Percentiles rank a stretch among this genome's conserved stretches.
These are phyloP conservation scores for Glonium stellatum DNA, from an alignment of 495 filamentous ascomycete genomes.

Conservation along the genomic window DNA sequence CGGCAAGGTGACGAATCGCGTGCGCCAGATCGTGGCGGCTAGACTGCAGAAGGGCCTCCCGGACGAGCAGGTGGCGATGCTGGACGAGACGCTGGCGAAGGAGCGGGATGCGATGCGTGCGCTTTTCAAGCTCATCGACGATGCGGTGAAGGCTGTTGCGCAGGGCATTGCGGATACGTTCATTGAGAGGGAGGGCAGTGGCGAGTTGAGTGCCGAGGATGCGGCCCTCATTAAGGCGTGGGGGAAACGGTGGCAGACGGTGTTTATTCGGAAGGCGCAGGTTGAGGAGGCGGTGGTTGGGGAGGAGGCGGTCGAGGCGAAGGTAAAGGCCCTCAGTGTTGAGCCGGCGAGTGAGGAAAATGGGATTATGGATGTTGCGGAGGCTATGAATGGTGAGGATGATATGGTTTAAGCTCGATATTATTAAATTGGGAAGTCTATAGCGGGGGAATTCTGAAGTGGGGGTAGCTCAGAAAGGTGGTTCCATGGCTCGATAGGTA, in stretches of 20 bases:
- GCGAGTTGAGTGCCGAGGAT: constrained; percentile 44
- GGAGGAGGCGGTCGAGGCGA: constrained; percentile 30
- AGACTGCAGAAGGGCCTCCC: constrained; percentile 48
- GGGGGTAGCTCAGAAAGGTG: too few relatives aligned
- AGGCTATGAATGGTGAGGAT: background rate
- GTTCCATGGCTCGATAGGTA: too few relatives aligned
- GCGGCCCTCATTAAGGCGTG: constrained; percentile 62
- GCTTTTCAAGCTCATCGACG: constrained; percentile 74
- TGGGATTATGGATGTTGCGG: background rate
- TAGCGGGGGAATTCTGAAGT: too few relatives aligned
- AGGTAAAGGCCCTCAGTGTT: constrained; percentile 20
- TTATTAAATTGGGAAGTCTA: background rate
- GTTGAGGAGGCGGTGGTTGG: constrained; percentile 66
- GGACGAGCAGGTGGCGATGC: constrained; percentile 52
- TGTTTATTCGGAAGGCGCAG: constrained; percentile 71
- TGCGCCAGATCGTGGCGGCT: constrained; percentile 70
- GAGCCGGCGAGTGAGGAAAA: constrained; percentile 8
- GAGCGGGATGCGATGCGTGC: constrained; percentile 68
- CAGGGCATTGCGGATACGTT: constrained; percentile 64
- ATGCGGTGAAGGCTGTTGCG: constrained; percentile 67
- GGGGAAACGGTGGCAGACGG: constrained; percentile 79
- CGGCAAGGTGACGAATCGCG: constrained; percentile 82
- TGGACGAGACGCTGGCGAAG: constrained; percentile 56
- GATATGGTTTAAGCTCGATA: background rate
- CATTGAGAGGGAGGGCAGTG: constrained; percentile 51